phyloP scores from a whole-genome alignment of 306 rosid genomes.

The Medicago ruthenica region DNA sequence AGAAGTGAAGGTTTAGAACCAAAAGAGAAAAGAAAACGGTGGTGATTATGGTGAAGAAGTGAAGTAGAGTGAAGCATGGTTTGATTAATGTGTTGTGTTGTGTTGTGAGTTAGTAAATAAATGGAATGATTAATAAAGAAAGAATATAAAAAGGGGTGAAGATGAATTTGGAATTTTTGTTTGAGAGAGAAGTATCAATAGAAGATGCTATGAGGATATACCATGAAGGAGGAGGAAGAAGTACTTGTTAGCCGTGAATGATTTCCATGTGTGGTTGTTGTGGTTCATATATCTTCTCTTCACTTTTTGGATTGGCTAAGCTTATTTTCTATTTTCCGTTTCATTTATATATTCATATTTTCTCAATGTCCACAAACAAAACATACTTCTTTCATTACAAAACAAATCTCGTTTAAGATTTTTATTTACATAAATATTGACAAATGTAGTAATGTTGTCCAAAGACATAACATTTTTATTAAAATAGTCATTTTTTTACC shows the following conservation, averaged over 20 bases:
- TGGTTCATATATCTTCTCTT: slow-evolving; percentile 19
- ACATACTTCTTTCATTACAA: too few relatives aligned
- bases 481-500: too few relatives aligned
- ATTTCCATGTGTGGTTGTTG: not conserved
- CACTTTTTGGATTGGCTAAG: slow-evolving; percentile 34
- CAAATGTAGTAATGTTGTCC: too few relatives aligned
- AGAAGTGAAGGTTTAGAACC: slow-evolving; percentile 39
- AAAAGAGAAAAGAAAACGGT: slow-evolving; percentile 53
- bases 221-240: slow-evolving; percentile 24
- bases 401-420: too few relatives aligned
- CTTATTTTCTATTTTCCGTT: slow-evolving; percentile 26
- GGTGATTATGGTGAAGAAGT: slow-evolving; percentile 50
- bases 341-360: not conserved
- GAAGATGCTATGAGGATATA: slow-evolving; percentile 62
- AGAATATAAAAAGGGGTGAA: not conserved
- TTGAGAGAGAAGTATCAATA: slow-evolving; percentile 3
- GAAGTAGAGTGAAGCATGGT: slow-evolving; percentile 64
- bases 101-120: not conserved
- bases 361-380: not conserved
- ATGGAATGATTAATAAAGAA: not conserved
- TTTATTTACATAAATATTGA: too few relatives aligned
- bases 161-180: not conserved
- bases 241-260: not conserved
- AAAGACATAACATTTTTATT: too few relatives aligned
- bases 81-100: not conserved